Evolutionary conservation across 75 land plant genomes (phyloP).

Genomic region (Gnetum montanum): DNA sequence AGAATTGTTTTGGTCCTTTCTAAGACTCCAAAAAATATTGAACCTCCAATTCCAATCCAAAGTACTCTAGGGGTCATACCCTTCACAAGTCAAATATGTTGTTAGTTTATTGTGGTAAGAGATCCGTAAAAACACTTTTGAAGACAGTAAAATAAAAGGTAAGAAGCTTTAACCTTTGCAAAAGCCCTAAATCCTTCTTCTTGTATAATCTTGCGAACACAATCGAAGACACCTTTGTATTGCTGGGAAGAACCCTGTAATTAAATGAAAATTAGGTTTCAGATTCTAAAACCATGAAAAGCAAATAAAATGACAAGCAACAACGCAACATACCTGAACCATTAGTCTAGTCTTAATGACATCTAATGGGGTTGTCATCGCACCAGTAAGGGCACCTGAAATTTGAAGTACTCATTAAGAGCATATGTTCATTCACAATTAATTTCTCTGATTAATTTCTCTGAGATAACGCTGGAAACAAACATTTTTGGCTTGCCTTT

Average conservation of each 20-base stretch:
- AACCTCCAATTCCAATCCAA: conserved; percentile 99
- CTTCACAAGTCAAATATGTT: no score
- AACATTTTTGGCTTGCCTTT: no score
- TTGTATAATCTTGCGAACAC: conserved; percentile 65
- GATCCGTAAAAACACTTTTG: background rate
- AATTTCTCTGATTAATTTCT: no score
- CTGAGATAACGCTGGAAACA: no score
- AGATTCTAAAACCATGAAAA: background rate
- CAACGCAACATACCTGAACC: conserved; percentile 60
- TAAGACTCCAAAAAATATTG: conserved; percentile 92
- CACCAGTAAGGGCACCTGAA: conserved; percentile 95
- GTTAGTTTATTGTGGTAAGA: no score
- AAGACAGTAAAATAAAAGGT: no score
- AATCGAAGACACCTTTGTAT: conserved; percentile 70
- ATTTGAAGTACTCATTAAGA: no score
- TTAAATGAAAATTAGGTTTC: background rate
- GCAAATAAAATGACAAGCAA: background rate
- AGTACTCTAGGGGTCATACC: conserved; percentile 92
- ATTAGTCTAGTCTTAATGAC: conserved; percentile 92
- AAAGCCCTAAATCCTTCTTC: conserved; percentile 76
- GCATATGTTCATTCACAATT: no score
- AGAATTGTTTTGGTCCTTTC: conserved; percentile 80
- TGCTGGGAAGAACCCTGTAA: conserved; percentile 52
- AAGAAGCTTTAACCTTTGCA: conserved; percentile 61
- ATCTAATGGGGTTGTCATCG: conserved; percentile 94